These are phyloP conservation scores for Fusarium duplospermum DNA, from an alignment of 2,329 filamentous ascomycete species.

Conservation along the genomic window DNA sequence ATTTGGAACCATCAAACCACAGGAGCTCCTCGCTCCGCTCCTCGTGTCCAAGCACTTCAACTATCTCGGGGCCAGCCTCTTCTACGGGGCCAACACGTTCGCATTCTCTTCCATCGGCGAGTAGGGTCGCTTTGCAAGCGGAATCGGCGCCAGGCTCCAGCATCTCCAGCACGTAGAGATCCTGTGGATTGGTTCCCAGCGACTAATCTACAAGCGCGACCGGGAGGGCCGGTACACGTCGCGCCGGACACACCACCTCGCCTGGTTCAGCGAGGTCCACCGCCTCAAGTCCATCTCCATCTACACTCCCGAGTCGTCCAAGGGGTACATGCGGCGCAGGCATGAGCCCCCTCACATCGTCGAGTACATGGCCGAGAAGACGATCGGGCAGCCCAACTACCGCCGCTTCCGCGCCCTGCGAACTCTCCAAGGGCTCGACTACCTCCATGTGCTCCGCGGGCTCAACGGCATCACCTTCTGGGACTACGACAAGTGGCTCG, in stretches of 20 bases:
- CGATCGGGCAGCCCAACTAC: slow-evolving; percentile 54
- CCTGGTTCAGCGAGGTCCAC: slow-evolving; percentile 49
- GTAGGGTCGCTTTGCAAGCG: slow-evolving; percentile 58
- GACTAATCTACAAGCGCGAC: slow-evolving; percentile 37
- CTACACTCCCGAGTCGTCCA: slow-evolving; percentile 53
- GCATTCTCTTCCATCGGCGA: slow-evolving; percentile 66
- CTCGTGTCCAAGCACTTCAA: slow-evolving; percentile 55
- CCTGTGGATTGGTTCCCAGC: slow-evolving; percentile 54
- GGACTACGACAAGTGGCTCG: slow-evolving; percentile 50
- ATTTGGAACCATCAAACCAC: slow-evolving; percentile 46
- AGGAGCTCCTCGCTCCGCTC: slow-evolving; percentile 52
- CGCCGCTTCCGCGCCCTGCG: slow-evolving; percentile 52
- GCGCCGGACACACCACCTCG: slow-evolving; percentile 51
- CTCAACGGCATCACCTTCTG: slow-evolving; percentile 55
- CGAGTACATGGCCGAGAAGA: slow-evolving; percentile 44
- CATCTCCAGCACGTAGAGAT: slow-evolving; percentile 59
- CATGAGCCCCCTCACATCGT: slow-evolving; percentile 49
- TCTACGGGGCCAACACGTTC: slow-evolving; percentile 63
- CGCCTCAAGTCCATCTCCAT: slow-evolving; percentile 56
- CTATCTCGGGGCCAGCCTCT: slow-evolving; percentile 55
- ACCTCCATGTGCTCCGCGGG: slow-evolving; percentile 57
- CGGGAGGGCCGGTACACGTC: slow-evolving; percentile 47
- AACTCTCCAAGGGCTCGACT: slow-evolving; percentile 58
- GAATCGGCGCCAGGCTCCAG: slow-evolving; percentile 56
- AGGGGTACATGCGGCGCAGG: slow-evolving; percentile 47